A percentile compares a stretch with the other conserved stretches of the same genome.
Conservation (phyloP, 768 basidiomycete species). For the Cystofilobasidium capitatum region DNA sequence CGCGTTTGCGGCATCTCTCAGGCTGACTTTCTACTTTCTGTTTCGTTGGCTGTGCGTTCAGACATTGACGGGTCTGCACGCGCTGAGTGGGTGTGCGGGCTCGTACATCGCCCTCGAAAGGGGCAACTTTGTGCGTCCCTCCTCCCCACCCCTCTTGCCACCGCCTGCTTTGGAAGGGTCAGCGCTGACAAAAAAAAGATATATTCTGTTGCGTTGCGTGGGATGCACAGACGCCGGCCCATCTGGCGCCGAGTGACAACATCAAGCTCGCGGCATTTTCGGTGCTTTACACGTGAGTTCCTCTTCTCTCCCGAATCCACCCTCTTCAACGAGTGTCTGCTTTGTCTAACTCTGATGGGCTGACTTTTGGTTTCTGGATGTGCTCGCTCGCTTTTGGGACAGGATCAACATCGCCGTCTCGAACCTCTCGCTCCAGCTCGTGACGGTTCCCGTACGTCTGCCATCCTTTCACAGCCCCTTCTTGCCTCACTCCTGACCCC, state of each 20-base stretch:
- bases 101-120: conserved; percentile 56
- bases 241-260: conserved; percentile 48
- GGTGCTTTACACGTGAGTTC: conserved; percentile 80
- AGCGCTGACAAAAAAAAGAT: no score
- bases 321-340: no score
- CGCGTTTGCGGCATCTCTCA: not conserved
- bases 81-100: conserved; percentile 73
- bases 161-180: no score
- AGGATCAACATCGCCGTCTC: conserved; percentile 88
- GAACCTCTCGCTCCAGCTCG: conserved; percentile 77
- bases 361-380: no score
- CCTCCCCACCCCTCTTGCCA: not conserved
- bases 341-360: no score
- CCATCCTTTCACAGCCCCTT: no score
- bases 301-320: no score
- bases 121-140: conserved; percentile 47
- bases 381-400: no score
- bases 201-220: not conserved
- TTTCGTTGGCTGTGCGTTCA: not conserved
- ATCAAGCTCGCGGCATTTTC: conserved; percentile 70
- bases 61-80: conserved; percentile 84
- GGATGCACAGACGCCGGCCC: conserved; percentile 44
- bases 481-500: not conserved
- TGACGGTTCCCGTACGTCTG: conserved; percentile 48
- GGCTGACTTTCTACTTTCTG: not conserved